Conservation (phyloP, 352 stramenopile genomes). For the Phytophthora tubulina region DNA sequence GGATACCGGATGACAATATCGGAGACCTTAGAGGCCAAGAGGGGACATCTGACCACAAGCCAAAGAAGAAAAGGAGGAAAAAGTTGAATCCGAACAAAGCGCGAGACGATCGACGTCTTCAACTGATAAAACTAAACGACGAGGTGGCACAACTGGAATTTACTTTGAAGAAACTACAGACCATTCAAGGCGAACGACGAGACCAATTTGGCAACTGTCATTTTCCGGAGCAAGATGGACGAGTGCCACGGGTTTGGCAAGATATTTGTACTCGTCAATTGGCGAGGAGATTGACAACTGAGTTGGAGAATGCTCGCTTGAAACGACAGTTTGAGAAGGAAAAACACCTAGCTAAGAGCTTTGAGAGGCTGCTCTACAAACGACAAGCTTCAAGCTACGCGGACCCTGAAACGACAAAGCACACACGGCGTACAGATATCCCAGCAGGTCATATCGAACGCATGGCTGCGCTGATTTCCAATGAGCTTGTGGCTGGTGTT, state of each 20-base stretch:
- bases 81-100: slow-evolving; percentile 43
- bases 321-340: slow-evolving; percentile 43
- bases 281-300: slow-evolving; percentile 18
- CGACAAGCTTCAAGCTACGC: neutral
- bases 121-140: slow-evolving; percentile 30
- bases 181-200: slow-evolving; percentile 3
- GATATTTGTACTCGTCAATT: slow-evolving; percentile 34
- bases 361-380: slow-evolving; percentile 40
- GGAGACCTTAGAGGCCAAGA: slow-evolving; percentile 4
- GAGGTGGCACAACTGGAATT: slow-evolving; percentile 29
- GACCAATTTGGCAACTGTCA: neutral
- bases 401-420: slow-evolving; percentile 14
- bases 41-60: neutral
- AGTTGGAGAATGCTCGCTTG: slow-evolving; percentile 41
- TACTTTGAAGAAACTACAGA: slow-evolving; percentile 23
- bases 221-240: neutral
- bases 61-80: slow-evolving; percentile 26
- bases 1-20: slow-evolving; percentile 7
- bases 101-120: slow-evolving; percentile 35
- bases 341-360: slow-evolving; percentile 36
- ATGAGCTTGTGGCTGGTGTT: slow-evolving; percentile 41
- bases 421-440: slow-evolving; percentile 26
- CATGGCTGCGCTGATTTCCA: slow-evolving; percentile 39
- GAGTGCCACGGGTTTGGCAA: slow-evolving; percentile 37
- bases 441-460: slow-evolving; percentile 24